Percentiles rank a stretch among this genome's conserved stretches.
Conservation (phyloP, 1,284 basidiomycete genomes). For the Golubevia sp. region DNA sequence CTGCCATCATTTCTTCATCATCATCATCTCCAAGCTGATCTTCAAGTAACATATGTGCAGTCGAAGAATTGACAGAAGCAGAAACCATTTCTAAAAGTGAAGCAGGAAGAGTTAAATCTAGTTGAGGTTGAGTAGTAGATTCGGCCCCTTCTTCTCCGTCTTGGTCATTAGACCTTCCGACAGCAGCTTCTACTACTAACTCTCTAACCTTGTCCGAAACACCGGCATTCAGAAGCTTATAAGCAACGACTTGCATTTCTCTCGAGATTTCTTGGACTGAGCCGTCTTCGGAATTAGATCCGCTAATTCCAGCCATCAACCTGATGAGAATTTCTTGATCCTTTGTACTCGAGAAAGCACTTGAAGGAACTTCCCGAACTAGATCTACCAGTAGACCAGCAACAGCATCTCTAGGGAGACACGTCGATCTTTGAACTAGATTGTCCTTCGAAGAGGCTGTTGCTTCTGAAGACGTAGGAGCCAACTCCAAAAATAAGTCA, state of each 20-base stretch:
- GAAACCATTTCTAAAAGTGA: no score
- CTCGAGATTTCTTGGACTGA: constrained; percentile 5
- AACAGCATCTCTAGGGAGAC: constrained; percentile 20
- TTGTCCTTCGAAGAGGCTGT: no score
- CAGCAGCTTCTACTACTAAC: constrained; percentile 39
- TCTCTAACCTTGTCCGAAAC: constrained; percentile 36
- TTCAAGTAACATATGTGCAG: no score
- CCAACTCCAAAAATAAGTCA: no score
- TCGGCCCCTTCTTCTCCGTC: no score
- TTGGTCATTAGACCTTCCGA: constrained; percentile 2
- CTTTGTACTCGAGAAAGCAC: constrained; percentile 18
- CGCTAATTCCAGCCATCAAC: constrained; percentile 10
- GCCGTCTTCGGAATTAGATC: not conserved
- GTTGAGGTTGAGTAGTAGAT: no score
- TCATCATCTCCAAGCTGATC: no score
- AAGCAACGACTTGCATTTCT: constrained; percentile 37
- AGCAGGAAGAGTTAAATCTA: no score
- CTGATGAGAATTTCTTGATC: constrained; percentile 16
- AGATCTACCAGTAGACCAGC: constrained; percentile 34
- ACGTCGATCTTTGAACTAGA: no score
- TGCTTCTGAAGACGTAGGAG: no score
- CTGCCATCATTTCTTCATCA: no score
- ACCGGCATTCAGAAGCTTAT: constrained; percentile 18
- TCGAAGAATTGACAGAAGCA: no score
- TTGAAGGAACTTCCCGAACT: constrained; percentile 23